Evolutionary conservation across 2,329 filamentous ascomycete genomes (phyloP), one percentile per base, ranked within the genome.

Genomic region (Neurospora crassa): DNA sequence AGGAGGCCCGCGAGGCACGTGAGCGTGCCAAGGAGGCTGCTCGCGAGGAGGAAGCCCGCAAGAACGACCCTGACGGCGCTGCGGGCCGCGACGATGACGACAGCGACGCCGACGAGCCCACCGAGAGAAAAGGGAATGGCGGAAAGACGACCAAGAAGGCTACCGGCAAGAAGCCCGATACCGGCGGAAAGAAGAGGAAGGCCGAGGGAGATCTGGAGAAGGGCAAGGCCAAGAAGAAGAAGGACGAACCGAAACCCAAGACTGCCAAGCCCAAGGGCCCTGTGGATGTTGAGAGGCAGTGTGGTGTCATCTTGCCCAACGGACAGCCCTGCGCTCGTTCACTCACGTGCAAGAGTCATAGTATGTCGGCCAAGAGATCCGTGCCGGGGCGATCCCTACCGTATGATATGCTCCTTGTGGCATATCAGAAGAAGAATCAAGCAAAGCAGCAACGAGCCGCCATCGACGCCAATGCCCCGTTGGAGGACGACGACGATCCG

Each of bases 401-500:
- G 1, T 97, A 97, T 78, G 94, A 97, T 80, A 96, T 97, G 91
- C 84, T 97, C 47, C 86, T 97, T 45, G 90, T 92, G 16, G 91
- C 91, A 8, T 96, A 96, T 78, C 92, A 96, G 80, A 97, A 98
- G 86, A 98, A 97, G 85, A 99, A 99, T 77, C 96, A 98, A 81
- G 96, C 96, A 29, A 97, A 97, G 78, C 93, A 97, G 83, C 96
- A 98, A 81, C 97, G 97, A 83, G 94, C 94, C 43, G 94, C 94
- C 45, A 91, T 99, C 75, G 94, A 98, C 79, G 95, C 96, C 71
- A 97, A 96, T 79, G 94, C 94, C 1, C 94, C 94, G 2, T 82
- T 96, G 20, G 93, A 95, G 76, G 94, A 97, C 74, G 92, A 95
- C 72, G 88, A 94, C 76, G 93, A 96, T 67, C 88, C 88, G 71